Conservation (phyloP, 2,329 filamentous ascomycete species). For the Exutisphaerella laricina region DNA sequence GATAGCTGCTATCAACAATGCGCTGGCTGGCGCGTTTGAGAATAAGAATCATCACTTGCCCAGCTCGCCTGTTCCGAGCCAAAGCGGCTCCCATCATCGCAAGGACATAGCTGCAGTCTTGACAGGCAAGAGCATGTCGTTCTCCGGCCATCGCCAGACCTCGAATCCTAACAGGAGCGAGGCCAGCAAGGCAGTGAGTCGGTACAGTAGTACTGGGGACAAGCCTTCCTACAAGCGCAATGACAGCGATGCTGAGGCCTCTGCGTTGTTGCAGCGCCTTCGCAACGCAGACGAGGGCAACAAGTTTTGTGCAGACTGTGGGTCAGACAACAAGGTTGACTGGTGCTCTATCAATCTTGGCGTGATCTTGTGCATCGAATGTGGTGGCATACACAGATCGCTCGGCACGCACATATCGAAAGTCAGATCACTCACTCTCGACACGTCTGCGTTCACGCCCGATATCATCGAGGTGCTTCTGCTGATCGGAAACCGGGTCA, state of each 20-base stretch:
- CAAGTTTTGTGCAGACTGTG: slow-evolving; percentile 89
- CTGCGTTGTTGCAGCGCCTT: slow-evolving; percentile 75
- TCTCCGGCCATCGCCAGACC: slow-evolving; percentile 51
- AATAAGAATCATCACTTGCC: slow-evolving; percentile 50
- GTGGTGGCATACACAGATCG: slow-evolving; percentile 93
- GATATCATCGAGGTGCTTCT: slow-evolving; percentile 94
- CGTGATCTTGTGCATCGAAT: slow-evolving; percentile 95
- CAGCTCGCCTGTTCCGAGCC: slow-evolving; percentile 41
- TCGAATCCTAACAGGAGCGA: slow-evolving; percentile 40
- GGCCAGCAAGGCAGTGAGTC: slow-evolving; percentile 56
- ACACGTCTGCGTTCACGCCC: slow-evolving; percentile 91
- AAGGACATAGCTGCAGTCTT: slow-evolving; percentile 89
- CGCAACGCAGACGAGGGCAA: slow-evolving; percentile 90
- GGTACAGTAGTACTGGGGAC: slow-evolving; percentile 87
- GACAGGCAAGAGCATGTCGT: slow-evolving; percentile 80
- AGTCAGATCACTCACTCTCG: slow-evolving; percentile 86
- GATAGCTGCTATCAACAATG: slow-evolving; percentile 96
- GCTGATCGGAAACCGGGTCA: slow-evolving; percentile 86
- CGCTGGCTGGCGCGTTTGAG: slow-evolving; percentile 91
- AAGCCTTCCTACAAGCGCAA: slow-evolving; percentile 68
- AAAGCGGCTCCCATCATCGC: slow-evolving; percentile 55
- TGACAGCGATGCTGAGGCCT: slow-evolving; percentile 70
- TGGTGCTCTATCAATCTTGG: slow-evolving; percentile 99
- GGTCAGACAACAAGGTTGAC: slow-evolving; percentile 85
- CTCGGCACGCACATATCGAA: slow-evolving; percentile 98